Conservation (phyloP, 2,329 filamentous ascomycete species). For the Ophiostoma australiae region DNA sequence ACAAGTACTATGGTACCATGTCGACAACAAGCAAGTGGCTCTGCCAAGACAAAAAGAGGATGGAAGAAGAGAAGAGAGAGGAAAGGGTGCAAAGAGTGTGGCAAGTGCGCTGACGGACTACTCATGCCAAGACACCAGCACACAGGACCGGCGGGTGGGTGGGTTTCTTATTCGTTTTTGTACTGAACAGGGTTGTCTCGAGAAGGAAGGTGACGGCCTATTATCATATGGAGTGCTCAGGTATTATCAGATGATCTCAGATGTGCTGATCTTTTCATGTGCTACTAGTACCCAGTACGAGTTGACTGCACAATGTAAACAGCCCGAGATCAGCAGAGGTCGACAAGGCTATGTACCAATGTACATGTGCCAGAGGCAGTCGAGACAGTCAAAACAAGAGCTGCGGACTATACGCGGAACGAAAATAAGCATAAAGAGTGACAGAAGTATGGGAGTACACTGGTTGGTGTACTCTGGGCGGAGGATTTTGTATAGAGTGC, state of each 20-base stretch:
- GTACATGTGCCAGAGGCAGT: background rate
- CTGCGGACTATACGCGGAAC: background rate
- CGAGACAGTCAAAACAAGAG: background rate
- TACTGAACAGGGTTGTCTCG: background rate
- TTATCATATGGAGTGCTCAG: background rate
- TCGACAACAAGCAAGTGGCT: background rate
- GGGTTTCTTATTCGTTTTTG: background rate
- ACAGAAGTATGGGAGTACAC: background rate
- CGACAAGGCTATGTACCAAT: background rate
- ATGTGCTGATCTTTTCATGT: background rate
- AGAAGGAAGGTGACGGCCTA: background rate
- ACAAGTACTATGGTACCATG: background rate
- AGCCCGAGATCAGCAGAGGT: slow-evolving; percentile 1
- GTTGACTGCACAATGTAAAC: background rate
- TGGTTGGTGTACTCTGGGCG: background rate
- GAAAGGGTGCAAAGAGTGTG: background rate
- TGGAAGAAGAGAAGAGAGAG: background rate
- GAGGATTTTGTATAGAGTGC: background rate
- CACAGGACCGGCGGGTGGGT: background rate
- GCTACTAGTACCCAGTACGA: no score
- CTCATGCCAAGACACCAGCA: slow-evolving; percentile 4
- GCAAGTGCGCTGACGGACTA: background rate
- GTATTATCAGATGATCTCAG: background rate
- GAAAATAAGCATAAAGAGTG: slow-evolving; percentile 3
- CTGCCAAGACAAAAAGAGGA: slow-evolving; percentile 1